phyloP scores from a whole-genome alignment of 2,329 filamentous ascomycete species.

The Alternaria alternata region DNA sequence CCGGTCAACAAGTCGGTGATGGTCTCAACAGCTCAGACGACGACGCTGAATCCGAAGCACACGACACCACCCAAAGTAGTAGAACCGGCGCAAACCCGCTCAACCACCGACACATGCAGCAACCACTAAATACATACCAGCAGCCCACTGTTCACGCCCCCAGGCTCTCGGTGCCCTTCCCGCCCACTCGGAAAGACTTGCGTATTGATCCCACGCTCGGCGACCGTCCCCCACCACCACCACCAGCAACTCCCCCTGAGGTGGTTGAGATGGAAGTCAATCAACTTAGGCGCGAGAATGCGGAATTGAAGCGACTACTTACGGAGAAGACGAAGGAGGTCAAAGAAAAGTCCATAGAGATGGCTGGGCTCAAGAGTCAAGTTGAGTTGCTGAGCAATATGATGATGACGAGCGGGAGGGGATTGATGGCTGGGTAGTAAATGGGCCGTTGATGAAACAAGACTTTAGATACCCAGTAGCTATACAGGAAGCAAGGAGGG shows the following conservation, averaged over 20 bases:
- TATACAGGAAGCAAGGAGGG: background rate
- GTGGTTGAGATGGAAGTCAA: slow-evolving; percentile 25
- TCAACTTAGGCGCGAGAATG: slow-evolving; percentile 32
- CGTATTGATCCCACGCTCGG: slow-evolving; percentile 34
- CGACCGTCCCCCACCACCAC: slow-evolving; percentile 18
- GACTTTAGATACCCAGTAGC: background rate
- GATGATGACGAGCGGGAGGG: slow-evolving; percentile 24
- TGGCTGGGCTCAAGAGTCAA: slow-evolving; percentile 36
- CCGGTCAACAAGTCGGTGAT: slow-evolving; percentile 37
- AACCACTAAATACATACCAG: background rate
- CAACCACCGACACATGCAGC: background rate
- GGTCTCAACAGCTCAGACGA: slow-evolving; percentile 29
- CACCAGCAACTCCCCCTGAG: background rate
- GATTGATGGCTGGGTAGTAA: slow-evolving; percentile 4
- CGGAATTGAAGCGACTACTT: slow-evolving; percentile 29
- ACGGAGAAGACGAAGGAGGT: slow-evolving; percentile 33
- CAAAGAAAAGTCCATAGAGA: slow-evolving; percentile 37
- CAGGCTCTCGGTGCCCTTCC: background rate
- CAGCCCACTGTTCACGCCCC: background rate
- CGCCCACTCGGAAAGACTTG: slow-evolving; percentile 1
- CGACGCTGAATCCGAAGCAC: slow-evolving; percentile 3
- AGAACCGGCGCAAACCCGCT: background rate
- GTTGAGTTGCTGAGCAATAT: slow-evolving; percentile 39
- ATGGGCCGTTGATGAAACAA: background rate
- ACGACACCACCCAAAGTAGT: background rate